Base-by-base conservation (phyloP, 2,329 filamentous ascomycete genomes). In the Colletotrichum graminicola region DNA sequence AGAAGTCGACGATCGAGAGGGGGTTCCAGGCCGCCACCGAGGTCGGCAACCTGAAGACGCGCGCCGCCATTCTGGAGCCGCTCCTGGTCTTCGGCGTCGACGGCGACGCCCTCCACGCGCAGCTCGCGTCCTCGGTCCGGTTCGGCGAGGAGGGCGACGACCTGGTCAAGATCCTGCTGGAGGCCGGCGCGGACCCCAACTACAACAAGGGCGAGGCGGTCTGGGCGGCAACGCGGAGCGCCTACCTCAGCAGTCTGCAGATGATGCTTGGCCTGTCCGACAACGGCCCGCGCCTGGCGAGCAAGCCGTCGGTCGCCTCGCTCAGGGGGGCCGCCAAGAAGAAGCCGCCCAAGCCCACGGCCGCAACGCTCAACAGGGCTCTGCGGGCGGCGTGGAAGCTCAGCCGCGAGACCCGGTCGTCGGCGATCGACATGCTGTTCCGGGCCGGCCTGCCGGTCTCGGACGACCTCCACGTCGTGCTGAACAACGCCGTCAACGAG, bases 1-100 rank as follows among this genome's bases (percentile, higher is more conserved):
- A 81, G 14, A 82, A 82, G 59, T 76, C 78, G 8, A 87, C 84
- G 0, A 76, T 90, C 4, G 81, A 84, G 39, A 82, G 83, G 49
- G 87, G 85, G 0, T 90, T 90, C 55, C 85, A 89, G 71, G 87
- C 87, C 2, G 87, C 88, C 0, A 88, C 85, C 0, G 84, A 87
- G 63, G 80, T 89, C 1, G 78, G 83, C 1, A 85, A 89, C 68
- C 77, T 90, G 5, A 81, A 81, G 63, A 84, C 82, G 49, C 80
- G 87, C 2, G 84, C 84, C 0, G 81, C 82, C 29, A 80, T 90
- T 2, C 88, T 90, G 55, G 81, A 84, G 62, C 76, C 87, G 2
- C 80, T 91, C 1, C 77, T 91, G 0, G 79, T 84, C 14, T 82
- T 82, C 43, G 87, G 87, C 0, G 84, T 89, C 1, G 77, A 77